Conservation (phyloP, 306 rosid genomes). For the Castanea crenata region DNA sequence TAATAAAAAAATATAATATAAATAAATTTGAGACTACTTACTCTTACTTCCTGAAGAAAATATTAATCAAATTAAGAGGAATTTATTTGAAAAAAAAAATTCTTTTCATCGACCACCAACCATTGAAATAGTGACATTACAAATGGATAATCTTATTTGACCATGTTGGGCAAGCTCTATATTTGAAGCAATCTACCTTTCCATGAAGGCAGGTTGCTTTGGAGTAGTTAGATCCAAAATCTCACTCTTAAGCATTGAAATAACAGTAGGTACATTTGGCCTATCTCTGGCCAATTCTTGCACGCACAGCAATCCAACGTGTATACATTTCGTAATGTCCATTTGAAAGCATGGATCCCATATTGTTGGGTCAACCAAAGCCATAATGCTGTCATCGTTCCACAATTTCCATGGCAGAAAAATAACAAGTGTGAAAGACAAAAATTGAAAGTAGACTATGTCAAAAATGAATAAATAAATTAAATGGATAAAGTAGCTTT, state of each 20-base stretch:
- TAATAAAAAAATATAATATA: too few species aligned
- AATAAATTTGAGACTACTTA: too few species aligned
- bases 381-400: constrained; percentile 3
- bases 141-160: background rate
- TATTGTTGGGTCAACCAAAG: constrained; percentile 19
- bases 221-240: constrained; percentile 19
- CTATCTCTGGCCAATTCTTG: constrained; percentile 34
- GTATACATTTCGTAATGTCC: constrained; percentile 22
- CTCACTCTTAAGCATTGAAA: constrained; percentile 29
- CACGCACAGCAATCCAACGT: constrained; percentile 23
- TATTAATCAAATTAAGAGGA: too few species aligned
- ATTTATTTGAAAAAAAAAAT: too few species aligned
- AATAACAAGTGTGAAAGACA: background rate
- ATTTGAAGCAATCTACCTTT: background rate
- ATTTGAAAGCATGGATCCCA: background rate
- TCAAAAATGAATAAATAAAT: too few species aligned
- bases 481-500: too few species aligned
- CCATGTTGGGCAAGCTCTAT: background rate
- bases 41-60: too few species aligned
- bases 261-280: constrained; percentile 12
- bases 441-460: too few species aligned
- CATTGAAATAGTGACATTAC: too few species aligned
- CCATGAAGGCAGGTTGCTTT: constrained; percentile 10
- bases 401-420: constrained; percentile 32
- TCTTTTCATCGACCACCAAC: too few species aligned